These are phyloP conservation scores for Verbena officinalis DNA, from an alignment of 257 asterid genomes.

Conservation along the genomic window DNA sequence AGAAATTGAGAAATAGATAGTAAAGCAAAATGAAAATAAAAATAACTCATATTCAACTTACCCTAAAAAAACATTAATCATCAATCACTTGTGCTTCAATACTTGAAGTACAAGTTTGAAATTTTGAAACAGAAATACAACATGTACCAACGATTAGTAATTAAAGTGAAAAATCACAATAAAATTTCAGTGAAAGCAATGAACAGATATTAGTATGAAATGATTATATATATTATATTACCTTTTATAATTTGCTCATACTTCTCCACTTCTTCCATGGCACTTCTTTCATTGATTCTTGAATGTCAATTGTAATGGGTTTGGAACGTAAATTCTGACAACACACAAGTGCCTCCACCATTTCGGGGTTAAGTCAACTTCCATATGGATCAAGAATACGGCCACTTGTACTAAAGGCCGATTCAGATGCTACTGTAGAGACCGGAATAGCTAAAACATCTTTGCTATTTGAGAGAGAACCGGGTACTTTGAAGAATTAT, in stretches of 20 bases:
- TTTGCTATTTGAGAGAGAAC: conserved; percentile 17
- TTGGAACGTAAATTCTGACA: not conserved
- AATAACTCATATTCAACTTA: too few relatives aligned
- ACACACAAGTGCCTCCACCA: too few relatives aligned
- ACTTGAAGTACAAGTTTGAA: not conserved
- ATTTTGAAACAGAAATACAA: too few relatives aligned
- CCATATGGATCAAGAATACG: not conserved
- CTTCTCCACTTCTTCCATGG: not conserved
- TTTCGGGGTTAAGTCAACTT: not conserved
- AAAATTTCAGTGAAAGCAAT: not conserved
- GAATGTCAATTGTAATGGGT: not conserved
- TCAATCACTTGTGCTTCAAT: not conserved
- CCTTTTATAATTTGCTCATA: not conserved
- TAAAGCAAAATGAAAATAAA: too few relatives aligned
- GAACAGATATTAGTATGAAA: too few relatives aligned
- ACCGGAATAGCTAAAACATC: conserved; percentile 12
- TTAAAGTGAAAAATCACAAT: too few relatives aligned
- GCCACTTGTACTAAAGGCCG: too few relatives aligned
- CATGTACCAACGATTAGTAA: not conserved
- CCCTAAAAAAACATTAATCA: not conserved
- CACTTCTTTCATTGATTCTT: not conserved
- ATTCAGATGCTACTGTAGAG: too few relatives aligned
- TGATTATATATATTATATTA: too few relatives aligned
- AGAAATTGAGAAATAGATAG: too few relatives aligned
- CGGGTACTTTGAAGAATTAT: not conserved